phyloP scores from a whole-genome alignment of 2,329 filamentous ascomycete species.

The Colletotrichum horii region DNA sequence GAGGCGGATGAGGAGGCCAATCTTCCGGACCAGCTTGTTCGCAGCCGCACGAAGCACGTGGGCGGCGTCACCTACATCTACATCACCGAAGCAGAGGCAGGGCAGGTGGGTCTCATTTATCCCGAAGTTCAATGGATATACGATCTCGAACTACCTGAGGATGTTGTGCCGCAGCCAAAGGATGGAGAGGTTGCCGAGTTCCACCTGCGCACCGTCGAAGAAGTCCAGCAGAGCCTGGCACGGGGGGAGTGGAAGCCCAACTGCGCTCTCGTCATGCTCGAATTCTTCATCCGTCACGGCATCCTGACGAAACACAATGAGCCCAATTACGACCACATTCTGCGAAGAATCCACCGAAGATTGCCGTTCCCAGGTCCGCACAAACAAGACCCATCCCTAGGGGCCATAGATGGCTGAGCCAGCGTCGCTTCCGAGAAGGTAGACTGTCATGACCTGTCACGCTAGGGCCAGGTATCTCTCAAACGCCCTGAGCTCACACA shows the following conservation, averaged over 20 bases:
- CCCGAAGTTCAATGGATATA: conserved; percentile 93
- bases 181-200: conserved; percentile 93
- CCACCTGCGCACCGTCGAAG: conserved; percentile 75
- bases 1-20: conserved; percentile 92
- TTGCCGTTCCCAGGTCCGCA: conserved; percentile 81
- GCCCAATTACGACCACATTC: conserved; percentile 77
- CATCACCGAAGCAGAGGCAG: conserved; percentile 78
- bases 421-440: not conserved
- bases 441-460: not conserved
- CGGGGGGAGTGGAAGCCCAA: conserved; percentile 90
- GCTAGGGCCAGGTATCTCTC: not conserved
- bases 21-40: conserved; percentile 73
- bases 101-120: conserved; percentile 82
- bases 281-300: conserved; percentile 89
- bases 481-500: not conserved
- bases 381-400: conserved; percentile 27
- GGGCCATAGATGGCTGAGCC: not conserved
- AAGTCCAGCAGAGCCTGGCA: conserved; percentile 73
- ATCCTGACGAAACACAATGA: conserved; percentile 83
- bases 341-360: conserved; percentile 74
- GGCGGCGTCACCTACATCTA: conserved; percentile 87
- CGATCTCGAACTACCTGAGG: conserved; percentile 77
- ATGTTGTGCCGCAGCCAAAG: conserved; percentile 74
- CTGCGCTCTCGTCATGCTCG: conserved; percentile 81
- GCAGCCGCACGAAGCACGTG: conserved; percentile 58